Evolutionary conservation across 495 filamentous ascomycete species (phyloP).

Genomic region (Amniculicola lignicola): DNA sequence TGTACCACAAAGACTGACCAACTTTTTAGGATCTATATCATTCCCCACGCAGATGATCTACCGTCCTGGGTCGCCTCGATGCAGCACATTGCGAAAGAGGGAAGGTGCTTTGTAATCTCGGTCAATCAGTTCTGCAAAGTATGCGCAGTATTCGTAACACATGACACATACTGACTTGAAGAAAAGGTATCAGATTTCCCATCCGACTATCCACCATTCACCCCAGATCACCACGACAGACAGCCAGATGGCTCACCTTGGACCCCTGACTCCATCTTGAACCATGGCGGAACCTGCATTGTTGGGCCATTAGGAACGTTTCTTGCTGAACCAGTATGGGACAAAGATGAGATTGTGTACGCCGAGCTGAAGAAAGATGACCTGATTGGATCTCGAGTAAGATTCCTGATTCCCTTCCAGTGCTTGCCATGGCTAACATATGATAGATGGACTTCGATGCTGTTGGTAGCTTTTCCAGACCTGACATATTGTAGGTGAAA

Average conservation of each 20-base stretch:
- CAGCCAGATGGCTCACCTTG: slow-evolving; percentile 43
- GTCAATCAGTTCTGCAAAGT: slow-evolving; percentile 42
- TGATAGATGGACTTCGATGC: slow-evolving; percentile 46
- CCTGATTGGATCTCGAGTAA: slow-evolving; percentile 43
- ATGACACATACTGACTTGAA: not conserved
- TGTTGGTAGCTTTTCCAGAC: slow-evolving; percentile 45
- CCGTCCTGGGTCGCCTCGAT: slow-evolving; percentile 45
- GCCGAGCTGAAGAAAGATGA: slow-evolving; percentile 40
- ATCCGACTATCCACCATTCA: slow-evolving; percentile 46
- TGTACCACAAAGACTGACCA: not conserved
- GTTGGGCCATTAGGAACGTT: slow-evolving; percentile 43
- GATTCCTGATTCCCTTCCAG: slow-evolving; percentile 1
- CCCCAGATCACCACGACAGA: slow-evolving; percentile 39
- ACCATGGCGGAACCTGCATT: slow-evolving; percentile 44
- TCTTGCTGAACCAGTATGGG: slow-evolving; percentile 44
- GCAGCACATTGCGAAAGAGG: slow-evolving; percentile 49
- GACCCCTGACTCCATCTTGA: slow-evolving; percentile 42
- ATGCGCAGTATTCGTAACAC: not conserved
- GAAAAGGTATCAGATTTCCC: slow-evolving; percentile 45
- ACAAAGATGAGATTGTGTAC: slow-evolving; percentile 44
- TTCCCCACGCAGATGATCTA: slow-evolving; percentile 46
- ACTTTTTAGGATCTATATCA: slow-evolving; percentile 42
- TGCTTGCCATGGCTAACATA: not conserved
- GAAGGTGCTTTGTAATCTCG: slow-evolving; percentile 45
- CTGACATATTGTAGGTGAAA: slow-evolving; percentile 45